phyloP scores from a whole-genome alignment of 768 basidiomycete genomes.

The Suillus bovinus region DNA sequence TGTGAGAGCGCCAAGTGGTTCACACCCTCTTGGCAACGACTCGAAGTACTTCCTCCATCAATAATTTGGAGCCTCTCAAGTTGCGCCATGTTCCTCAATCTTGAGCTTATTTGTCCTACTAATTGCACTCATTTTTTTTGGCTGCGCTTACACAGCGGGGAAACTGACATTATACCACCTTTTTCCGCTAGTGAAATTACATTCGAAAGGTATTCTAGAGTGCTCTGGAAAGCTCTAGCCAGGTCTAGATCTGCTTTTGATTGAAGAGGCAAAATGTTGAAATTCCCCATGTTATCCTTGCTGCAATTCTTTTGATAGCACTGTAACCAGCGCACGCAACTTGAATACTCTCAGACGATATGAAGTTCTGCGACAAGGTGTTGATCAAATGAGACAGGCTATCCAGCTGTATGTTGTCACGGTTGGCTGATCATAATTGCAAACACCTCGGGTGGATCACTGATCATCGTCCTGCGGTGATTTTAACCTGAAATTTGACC shows the following conservation, averaged over 20 bases:
- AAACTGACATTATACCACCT: too few relatives aligned
- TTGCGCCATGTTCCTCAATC: background rate
- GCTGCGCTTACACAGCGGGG: too few relatives aligned
- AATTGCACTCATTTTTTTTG: too few relatives aligned
- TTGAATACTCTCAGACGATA: background rate
- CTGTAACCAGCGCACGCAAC: background rate
- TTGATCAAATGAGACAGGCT: background rate
- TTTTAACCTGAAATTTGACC: background rate
- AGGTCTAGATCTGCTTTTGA: too few relatives aligned
- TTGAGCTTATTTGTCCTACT: background rate
- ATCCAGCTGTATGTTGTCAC: background rate
- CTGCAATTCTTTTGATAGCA: background rate
- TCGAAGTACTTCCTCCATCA: background rate
- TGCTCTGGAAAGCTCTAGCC: too few relatives aligned
- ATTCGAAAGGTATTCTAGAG: too few relatives aligned
- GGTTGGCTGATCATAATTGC: background rate
- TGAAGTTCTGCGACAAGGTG: background rate
- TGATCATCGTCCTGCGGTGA: too few relatives aligned
- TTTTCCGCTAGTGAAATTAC: too few relatives aligned
- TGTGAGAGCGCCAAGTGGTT: background rate
- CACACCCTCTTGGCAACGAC: background rate
- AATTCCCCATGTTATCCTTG: too few relatives aligned
- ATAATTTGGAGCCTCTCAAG: background rate
- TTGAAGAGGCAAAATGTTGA: too few relatives aligned
- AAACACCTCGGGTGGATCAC: background rate